These are phyloP conservation scores for Viridothelium virens DNA, from an alignment of 495 filamentous ascomycete species.

Conservation along the genomic window DNA sequence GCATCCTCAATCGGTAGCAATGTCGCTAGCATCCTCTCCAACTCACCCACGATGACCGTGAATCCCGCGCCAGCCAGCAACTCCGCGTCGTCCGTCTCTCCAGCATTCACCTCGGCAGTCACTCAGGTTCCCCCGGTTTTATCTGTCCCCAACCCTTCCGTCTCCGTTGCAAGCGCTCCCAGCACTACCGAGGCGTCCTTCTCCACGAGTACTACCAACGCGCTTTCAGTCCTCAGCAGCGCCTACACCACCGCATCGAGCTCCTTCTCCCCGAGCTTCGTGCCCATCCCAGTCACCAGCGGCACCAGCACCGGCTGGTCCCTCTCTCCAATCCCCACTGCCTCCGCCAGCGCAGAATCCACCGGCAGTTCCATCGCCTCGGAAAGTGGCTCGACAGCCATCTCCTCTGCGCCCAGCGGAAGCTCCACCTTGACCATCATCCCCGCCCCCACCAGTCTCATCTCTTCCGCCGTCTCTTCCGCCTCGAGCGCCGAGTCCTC, in stretches of 20 bases:
- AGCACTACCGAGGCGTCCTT: not conserved
- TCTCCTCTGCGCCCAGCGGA: not conserved
- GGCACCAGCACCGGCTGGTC: conserved; percentile 6
- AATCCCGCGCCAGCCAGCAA: not conserved
- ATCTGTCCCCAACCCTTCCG: not conserved
- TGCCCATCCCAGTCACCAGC: not conserved
- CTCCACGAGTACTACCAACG: not conserved
- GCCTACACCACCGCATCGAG: conserved; percentile 10
- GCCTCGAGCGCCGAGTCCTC: conserved; percentile 2
- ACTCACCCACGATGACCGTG: not conserved
- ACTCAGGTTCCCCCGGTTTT: not conserved
- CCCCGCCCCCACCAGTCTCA: conserved; percentile 10
- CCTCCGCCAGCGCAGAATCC: not conserved
- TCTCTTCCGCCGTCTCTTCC: conserved; percentile 6
- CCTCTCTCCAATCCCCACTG: conserved; percentile 2
- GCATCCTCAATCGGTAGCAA: not conserved
- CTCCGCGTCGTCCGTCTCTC: not conserved
- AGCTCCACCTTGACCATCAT: not conserved
- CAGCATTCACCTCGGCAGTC: not conserved
- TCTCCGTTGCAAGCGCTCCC: not conserved
- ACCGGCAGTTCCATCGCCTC: not conserved
- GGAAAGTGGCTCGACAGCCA: not conserved
- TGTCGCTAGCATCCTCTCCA: conserved; percentile 3
- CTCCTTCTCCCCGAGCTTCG: not conserved
- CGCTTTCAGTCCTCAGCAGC: conserved; percentile 3